These are phyloP conservation scores for Sclerotinia spermophila DNA, from an alignment of 2,329 filamentous ascomycete genomes.

Conservation along the genomic window DNA sequence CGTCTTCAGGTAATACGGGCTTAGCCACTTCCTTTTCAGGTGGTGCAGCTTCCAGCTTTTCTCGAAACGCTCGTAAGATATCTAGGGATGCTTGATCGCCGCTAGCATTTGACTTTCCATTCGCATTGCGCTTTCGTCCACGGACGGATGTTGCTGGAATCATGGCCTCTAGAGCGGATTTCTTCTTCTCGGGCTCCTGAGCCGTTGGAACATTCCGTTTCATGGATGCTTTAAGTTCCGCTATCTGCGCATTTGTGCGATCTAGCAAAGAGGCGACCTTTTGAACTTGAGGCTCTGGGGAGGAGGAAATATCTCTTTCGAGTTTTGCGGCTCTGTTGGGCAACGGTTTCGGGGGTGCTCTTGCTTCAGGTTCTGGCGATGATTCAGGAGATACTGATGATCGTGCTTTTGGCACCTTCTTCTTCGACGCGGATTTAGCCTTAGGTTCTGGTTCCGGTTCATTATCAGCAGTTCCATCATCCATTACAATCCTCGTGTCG, in stretches of 20 bases:
- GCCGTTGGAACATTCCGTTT: conserved; percentile 56
- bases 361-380: conserved; percentile 40
- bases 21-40: conserved; percentile 40
- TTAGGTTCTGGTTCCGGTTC: conserved; percentile 35
- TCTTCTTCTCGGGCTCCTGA: conserved; percentile 55
- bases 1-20: conserved; percentile 25
- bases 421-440: conserved; percentile 35
- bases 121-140: conserved; percentile 66
- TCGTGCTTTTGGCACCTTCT: conserved; percentile 33
- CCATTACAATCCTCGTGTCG: conserved; percentile 69
- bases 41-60: conserved; percentile 61
- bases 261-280: conserved; percentile 51
- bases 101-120: conserved; percentile 48
- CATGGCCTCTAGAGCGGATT: conserved; percentile 67
- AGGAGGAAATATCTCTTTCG: conserved; percentile 39
- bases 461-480: conserved; percentile 44
- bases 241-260: conserved; percentile 74
- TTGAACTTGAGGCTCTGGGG: conserved; percentile 39
- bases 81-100: conserved; percentile 65
- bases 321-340: conserved; percentile 35
- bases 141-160: conserved; percentile 68
- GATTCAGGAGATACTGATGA: conserved; percentile 39
- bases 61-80: conserved; percentile 74
- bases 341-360: conserved; percentile 30
- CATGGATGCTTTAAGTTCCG: conserved; percentile 77